Evolutionary conservation across 1,284 basidiomycete species (phyloP).

Genomic region (Naganishia albida): DNA sequence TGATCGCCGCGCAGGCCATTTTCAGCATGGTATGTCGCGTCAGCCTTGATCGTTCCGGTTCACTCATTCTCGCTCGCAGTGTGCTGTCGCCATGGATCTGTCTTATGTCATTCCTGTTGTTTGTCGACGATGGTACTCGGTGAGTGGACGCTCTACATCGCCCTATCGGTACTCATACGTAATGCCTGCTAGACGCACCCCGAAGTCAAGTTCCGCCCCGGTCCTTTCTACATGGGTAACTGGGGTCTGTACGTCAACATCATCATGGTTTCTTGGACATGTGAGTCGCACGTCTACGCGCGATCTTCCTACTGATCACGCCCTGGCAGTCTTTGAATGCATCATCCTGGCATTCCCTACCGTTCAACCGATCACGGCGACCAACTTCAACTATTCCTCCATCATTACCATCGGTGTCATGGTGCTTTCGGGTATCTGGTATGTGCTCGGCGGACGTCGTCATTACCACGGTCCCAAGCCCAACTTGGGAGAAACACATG

Average conservation of each 20-base stretch:
- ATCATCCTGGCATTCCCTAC: constrained; percentile 43
- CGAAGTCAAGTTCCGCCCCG: constrained; percentile 48
- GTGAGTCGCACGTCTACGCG: constrained; percentile 25
- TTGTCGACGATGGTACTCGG: constrained; percentile 42
- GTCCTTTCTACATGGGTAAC: constrained; percentile 47
- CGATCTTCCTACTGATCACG: neutral
- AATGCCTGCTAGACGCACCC: constrained; percentile 35
- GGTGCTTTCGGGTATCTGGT: constrained; percentile 54
- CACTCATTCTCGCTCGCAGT: constrained; percentile 26
- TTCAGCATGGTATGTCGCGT: constrained; percentile 55
- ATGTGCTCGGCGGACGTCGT: constrained; percentile 51
- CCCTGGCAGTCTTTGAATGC: constrained; percentile 40
- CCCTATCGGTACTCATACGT: neutral
- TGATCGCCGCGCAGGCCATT: constrained; percentile 77
- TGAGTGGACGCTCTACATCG: constrained; percentile 25
- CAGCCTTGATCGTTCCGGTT: neutral
- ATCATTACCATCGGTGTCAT: constrained; percentile 54
- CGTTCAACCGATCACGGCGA: constrained; percentile 33
- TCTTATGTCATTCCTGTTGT: constrained; percentile 48
- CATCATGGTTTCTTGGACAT: constrained; percentile 42
- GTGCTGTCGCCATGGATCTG: constrained; percentile 45
- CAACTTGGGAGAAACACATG: constrained; percentile 32
- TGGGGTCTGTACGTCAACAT: constrained; percentile 42
- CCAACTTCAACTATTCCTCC: constrained; percentile 33
- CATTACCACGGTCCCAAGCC: constrained; percentile 54